Conservation (phyloP, 768 basidiomycete genomes). For the Tylopilus sp. region DNA sequence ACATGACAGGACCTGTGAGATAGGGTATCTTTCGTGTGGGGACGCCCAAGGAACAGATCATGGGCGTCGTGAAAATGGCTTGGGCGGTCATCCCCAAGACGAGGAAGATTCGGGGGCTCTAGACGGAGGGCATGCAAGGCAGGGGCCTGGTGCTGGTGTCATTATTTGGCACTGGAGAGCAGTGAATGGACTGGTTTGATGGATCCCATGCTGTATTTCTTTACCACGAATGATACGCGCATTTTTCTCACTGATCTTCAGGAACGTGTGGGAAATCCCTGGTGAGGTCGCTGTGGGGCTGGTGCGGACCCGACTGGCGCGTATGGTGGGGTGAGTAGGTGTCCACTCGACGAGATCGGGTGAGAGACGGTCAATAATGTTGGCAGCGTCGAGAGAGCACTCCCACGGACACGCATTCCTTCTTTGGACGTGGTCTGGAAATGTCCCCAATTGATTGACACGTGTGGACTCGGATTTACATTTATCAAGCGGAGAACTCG, state of each 20-base stretch:
- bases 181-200: background rate
- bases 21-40: background rate
- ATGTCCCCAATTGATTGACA: background rate
- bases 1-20: background rate
- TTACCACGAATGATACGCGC: background rate
- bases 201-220: background rate
- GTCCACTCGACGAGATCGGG: too few relatives aligned
- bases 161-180: too few relatives aligned
- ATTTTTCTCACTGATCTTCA: background rate
- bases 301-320: background rate
- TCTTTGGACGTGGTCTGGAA: background rate
- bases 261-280: background rate
- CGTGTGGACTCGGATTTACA: background rate
- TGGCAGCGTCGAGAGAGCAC: too few relatives aligned
- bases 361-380: too few relatives aligned
- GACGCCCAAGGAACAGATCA: background rate
- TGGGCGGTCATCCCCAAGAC: background rate
- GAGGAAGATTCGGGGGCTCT: constrained; percentile 1
- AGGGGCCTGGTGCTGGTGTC: background rate
- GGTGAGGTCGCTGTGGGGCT: background rate
- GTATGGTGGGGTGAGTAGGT: too few relatives aligned
- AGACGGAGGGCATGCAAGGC: constrained; percentile 1
- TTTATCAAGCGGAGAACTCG: background rate
- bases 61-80: background rate
- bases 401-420: too few relatives aligned